Percentiles rank a stretch among this genome's conserved stretches.
Conservation (phyloP, 2,329 filamentous ascomycete species). For the Daldinia eschscholtzii region DNA sequence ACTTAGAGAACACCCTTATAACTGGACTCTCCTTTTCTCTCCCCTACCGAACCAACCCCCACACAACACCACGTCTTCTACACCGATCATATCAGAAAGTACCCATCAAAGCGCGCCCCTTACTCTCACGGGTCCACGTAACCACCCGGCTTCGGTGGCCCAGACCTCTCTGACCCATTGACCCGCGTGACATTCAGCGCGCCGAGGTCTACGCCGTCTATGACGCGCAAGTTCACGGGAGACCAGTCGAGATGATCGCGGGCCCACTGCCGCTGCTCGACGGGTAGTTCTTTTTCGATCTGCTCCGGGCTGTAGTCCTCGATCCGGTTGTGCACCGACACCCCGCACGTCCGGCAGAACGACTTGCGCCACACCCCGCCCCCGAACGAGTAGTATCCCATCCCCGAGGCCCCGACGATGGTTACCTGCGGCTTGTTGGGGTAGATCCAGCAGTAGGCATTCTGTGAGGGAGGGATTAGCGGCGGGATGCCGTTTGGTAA, state of each 20-base stretch:
- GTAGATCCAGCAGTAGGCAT: conserved; percentile 60
- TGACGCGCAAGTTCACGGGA: conserved; percentile 57
- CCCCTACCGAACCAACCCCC: background rate
- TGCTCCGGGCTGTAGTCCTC: conserved; percentile 52
- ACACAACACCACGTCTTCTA: background rate
- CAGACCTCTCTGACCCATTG: conserved; percentile 47
- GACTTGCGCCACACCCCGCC: conserved; percentile 53
- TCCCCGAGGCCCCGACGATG: conserved; percentile 53
- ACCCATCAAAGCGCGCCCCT: background rate
- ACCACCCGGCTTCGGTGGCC: conserved; percentile 31
- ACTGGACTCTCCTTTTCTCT: background rate
- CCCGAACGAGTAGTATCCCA: conserved; percentile 55
- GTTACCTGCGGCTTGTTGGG: conserved; percentile 54
- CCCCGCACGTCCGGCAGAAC: conserved; percentile 62
- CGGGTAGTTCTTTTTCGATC: conserved; percentile 49
- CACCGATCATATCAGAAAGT: background rate
- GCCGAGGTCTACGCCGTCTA: conserved; percentile 56
- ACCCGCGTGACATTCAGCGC: conserved; percentile 44
- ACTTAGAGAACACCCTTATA: no score
- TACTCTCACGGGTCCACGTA: conserved; percentile 58
- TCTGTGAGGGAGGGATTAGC: conserved; percentile 47
- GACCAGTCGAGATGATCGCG: conserved; percentile 34
- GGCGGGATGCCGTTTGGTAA: background rate
- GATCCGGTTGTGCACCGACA: conserved; percentile 55
- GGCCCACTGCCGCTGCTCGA: conserved; percentile 37